A percentile compares a stretch with the other conserved stretches of the same genome.
Conservation (phyloP, 441 rosid genomes). For the Manihot esculenta region DNA sequence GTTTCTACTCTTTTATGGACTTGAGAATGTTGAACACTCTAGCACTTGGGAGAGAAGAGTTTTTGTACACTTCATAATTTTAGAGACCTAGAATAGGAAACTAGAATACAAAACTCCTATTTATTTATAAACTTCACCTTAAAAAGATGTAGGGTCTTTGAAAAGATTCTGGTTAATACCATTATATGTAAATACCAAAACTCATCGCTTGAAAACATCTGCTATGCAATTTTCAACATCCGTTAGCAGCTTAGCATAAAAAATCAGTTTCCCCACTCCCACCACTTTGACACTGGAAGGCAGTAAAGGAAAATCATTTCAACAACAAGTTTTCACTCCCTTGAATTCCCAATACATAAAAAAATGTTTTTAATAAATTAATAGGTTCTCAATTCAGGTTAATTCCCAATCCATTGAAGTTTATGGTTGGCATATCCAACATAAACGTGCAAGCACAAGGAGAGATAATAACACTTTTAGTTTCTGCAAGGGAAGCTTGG, state of each 20-base stretch:
- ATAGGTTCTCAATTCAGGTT: not conserved
- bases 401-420: not conserved
- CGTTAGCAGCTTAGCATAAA: not conserved
- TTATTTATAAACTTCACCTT: no score
- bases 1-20: no score
- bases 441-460: not conserved
- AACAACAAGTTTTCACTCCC: not conserved
- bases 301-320: not conserved
- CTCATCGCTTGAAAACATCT: not conserved
- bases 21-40: no score
- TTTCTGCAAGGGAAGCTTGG: not conserved
- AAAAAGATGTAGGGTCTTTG: no score
- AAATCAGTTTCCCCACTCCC: not conserved
- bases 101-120: no score
- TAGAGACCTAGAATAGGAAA: no score
- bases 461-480: not conserved
- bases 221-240: not conserved
- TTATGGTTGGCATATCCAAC: not conserved
- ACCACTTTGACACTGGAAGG: not conserved
- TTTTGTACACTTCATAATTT: no score
- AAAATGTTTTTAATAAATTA: not conserved
- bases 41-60: no score
- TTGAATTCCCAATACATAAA: not conserved
- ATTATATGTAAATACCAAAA: not conserved
- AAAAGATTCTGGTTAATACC: not conserved